Evolutionary conservation across 1,284 basidiomycete species (phyloP).

Genomic region (Cryptococcus sp.): DNA sequence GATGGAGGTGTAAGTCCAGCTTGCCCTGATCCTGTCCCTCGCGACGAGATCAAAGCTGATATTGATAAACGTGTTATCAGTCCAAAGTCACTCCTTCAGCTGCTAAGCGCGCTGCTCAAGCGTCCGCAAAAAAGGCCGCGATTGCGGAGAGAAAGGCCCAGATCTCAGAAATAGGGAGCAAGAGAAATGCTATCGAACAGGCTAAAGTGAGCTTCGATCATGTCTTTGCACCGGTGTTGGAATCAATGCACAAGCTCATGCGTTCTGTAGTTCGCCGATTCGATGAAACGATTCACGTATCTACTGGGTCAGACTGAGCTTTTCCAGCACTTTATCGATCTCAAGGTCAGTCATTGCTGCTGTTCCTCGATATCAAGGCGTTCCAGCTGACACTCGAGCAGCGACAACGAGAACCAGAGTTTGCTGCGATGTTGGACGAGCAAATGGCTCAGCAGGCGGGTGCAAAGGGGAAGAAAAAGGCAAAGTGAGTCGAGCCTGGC

Average conservation of each 20-base stretch:
- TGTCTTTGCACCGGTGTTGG: too few relatives aligned
- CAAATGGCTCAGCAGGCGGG: conserved; percentile 65
- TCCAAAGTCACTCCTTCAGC: conserved; percentile 34
- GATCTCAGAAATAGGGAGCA: conserved; percentile 45
- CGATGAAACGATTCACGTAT: conserved; percentile 92
- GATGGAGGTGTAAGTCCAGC: conserved; percentile 22
- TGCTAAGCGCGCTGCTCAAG: conserved; percentile 32
- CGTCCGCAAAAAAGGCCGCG: conserved; percentile 41
- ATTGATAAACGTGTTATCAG: not conserved
- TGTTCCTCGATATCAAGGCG: not conserved
- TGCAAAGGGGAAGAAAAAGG: conserved; percentile 71
- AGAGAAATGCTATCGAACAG: conserved; percentile 48
- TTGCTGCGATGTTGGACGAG: conserved; percentile 80
- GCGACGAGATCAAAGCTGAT: too few relatives aligned
- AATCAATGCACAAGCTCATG: not conserved
- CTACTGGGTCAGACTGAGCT: conserved; percentile 92
- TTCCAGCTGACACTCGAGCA: conserved; percentile 41
- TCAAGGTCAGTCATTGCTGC: conserved; percentile 65
- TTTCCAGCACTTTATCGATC: conserved; percentile 93
- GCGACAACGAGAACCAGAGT: conserved; percentile 90
- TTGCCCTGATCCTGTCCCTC: not conserved
- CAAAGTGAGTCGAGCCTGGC: conserved; percentile 58
- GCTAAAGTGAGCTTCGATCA: conserved; percentile 41
- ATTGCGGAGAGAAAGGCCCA: conserved; percentile 45
- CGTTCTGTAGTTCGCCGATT: conserved; percentile 75